Base-by-base conservation (phyloP, 2,329 filamentous ascomycete genomes). In the Phoma sp. region DNA sequence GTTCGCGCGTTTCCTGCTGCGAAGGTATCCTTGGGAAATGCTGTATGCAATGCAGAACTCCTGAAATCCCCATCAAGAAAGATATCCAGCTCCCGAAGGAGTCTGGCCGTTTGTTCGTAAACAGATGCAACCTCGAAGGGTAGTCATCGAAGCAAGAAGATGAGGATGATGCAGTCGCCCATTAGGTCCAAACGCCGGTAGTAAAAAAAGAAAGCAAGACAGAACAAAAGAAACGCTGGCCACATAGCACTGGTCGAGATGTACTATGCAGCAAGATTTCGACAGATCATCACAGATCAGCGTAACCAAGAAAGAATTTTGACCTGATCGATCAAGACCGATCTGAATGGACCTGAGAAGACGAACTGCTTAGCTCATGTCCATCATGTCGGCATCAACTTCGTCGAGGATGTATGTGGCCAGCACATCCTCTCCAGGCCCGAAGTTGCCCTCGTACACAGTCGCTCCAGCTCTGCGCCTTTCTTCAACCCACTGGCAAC, bases 401-500 rank as follows among this genome's bases (percentile, higher is more conserved):
- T 58, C 52, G 38, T 64, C 55, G 18, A 60, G 57, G 18, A 81
- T 79, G 78, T 61, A 63, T 36, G 65, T 67, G 47, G 62, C 63
- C 49, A 86, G 77, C 18, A 86, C 79, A 58, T 87, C 83, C 60
- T 87, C 87, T 23, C 83, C 83, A 29, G 93, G 93, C 4, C 95
- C 95, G 89, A 93, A 99, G 72, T 91, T 95, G 59, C 95, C 95
- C 77, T 99, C 95, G 66, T 90, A 99, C 47, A 99, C 87, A 0
- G 92, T 97, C n/a, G 95, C 95, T 39, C 92, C 90, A 9, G 92
- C 90, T 50, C 89, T 87, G 50, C 92, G 87, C 58, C 92, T 87
- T 45, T 81, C 78, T 49, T 87, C 84, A 29, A 96, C 89, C 90
- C 95, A 99, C 57, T 83, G 83, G 47, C 96, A 83, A 23, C 91